These are phyloP conservation scores for Globisporangium spinosum DNA, from an alignment of 352 stramenopile species.

Conservation along the genomic window DNA sequence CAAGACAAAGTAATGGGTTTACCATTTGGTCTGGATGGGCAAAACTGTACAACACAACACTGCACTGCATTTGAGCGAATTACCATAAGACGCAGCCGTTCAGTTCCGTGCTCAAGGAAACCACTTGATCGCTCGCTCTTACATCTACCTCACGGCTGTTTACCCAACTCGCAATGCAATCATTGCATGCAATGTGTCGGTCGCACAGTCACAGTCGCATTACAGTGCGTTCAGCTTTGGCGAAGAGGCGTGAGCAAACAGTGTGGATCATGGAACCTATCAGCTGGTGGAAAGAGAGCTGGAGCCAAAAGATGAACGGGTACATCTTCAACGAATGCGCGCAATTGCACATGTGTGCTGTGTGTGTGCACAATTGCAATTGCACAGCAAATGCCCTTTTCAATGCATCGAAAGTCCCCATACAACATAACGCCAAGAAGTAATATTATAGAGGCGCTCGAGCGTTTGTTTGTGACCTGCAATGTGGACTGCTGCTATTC, in stretches of 20 bases:
- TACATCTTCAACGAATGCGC: not conserved
- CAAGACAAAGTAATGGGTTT: not conserved
- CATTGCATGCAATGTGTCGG: no score
- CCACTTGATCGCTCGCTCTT: not conserved
- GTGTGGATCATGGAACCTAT: not conserved
- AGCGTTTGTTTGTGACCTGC: not conserved
- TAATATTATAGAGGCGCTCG: not conserved
- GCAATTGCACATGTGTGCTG: not conserved
- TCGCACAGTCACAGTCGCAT: not conserved
- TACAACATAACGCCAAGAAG: not conserved
- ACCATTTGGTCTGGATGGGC: not conserved
- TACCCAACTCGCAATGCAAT: not conserved
- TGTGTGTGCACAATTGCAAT: not conserved
- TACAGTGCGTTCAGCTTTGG: not conserved
- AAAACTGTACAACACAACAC: not conserved
- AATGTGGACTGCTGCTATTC: not conserved
- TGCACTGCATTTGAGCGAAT: not conserved
- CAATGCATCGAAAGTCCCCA: not conserved
- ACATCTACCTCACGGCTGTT: not conserved
- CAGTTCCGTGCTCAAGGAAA: not conserved
- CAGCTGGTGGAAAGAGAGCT: constrained; percentile 1
- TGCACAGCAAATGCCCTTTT: not conserved
- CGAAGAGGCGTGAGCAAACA: not conserved
- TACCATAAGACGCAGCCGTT: not conserved
- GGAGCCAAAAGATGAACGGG: not conserved